Base-by-base conservation (phyloP, 176 grass and related monocot species). In the Aegilops sharonensis region DNA sequence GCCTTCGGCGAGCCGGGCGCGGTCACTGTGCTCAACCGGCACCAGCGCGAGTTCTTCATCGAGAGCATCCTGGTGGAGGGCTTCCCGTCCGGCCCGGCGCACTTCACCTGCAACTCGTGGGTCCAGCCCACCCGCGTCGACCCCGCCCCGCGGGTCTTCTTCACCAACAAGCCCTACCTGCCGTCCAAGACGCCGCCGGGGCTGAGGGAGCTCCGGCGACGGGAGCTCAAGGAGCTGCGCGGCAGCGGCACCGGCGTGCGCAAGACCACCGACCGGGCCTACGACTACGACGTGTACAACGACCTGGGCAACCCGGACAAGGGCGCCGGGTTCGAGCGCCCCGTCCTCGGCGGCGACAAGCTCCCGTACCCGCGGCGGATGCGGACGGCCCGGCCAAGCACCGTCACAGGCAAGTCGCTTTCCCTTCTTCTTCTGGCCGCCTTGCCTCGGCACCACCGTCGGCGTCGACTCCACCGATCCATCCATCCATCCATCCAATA, bases 281-380 rank as follows among this genome's bases (percentile, higher is more conserved):
- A 94, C 24, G 90, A 94, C 37, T 99, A 94, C 18, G 97, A 90
- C 73, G 73, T 83, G 13, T 99, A 97, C 70, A 93, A 97, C 63
- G 97, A 99, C 77, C 83, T 99, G 48, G 97, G 94, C 9, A 85
- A 93, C 83, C 94, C 97, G 15, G 94, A 97, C 83, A 99, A 94
- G 66, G 97, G 92, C 45, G 21, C 80, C 25, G 82, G 91, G 40
- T 87, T 87, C 81, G 83, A 85, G 7, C 87, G 97, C 24, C 94
- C 97, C 11, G 15, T 87, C 27, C 81, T 97, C 15, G 92, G 94
- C 63, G 97, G 94, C 60, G 82, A 91, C 52, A 60, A 35, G 64
- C 21, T 89, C 72, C 94, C 97, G 88, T 99, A 93, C 88, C 97
- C 97, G 5, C 95, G 97, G 17, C 86, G 97, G 74, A 84, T 96